These are phyloP conservation scores for Mucor plumbeus DNA, from an alignment of 371 early-diverging fungal species.

Conservation along the genomic window DNA sequence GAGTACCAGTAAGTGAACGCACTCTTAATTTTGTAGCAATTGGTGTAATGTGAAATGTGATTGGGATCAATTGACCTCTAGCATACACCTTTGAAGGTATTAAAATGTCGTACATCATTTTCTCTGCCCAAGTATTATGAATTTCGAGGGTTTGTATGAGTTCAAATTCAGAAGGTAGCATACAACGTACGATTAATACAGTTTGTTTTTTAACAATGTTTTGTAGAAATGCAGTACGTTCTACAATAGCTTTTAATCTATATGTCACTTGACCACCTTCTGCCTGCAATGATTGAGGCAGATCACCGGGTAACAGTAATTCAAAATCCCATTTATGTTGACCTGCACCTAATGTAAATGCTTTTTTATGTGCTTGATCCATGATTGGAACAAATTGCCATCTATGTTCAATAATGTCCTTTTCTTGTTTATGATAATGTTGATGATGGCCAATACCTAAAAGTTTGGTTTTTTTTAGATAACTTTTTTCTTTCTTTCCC, in stretches of 20 bases:
- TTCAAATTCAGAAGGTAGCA: constrained; percentile 44
- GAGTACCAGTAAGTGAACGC: constrained; percentile 29
- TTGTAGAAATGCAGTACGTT: constrained; percentile 46
- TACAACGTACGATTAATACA: constrained; percentile 37
- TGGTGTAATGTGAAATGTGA: constrained; percentile 45
- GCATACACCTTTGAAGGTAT: constrained; percentile 49
- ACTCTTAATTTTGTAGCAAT: constrained; percentile 38
- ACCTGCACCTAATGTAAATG: constrained; percentile 36
- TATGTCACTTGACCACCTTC: constrained; percentile 47
- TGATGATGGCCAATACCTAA: constrained; percentile 48
- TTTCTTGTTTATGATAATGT: constrained; percentile 47
- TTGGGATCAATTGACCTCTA: constrained; percentile 40
- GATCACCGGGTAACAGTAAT: constrained; percentile 44
- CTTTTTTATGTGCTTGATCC: constrained; percentile 28
- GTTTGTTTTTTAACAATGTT: constrained; percentile 39
- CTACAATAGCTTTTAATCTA: constrained; percentile 44
- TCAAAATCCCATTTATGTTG: constrained; percentile 46
- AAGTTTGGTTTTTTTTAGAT: too few relatives aligned
- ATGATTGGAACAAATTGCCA: constrained; percentile 42
- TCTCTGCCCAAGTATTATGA: constrained; percentile 50
- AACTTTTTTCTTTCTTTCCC: too few relatives aligned
- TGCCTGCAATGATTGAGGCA: constrained; percentile 51
- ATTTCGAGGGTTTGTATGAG: constrained; percentile 42
- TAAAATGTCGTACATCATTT: constrained; percentile 48
- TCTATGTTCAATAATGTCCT: constrained; percentile 34